Percentiles rank a stretch among this genome's conserved stretches.
These are phyloP conservation scores for Cryptosporidium meleagridis DNA, from an alignment of 169 alveolate genomes.

Conservation along the genomic window DNA sequence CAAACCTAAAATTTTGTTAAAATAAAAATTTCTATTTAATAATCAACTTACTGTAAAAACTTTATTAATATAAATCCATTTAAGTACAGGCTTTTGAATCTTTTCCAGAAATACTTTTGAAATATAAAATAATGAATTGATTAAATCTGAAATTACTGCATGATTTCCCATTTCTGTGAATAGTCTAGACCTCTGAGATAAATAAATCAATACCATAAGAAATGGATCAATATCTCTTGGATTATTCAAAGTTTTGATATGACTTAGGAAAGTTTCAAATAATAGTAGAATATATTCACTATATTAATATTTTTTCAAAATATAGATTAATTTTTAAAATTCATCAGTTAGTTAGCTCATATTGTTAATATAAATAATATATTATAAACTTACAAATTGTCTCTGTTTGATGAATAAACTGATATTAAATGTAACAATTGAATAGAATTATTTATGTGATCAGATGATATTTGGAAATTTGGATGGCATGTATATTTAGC, in stretches of 20 bases:
- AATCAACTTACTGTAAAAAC: constrained; percentile 61
- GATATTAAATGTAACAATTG: constrained; percentile 46
- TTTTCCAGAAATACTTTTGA: constrained; percentile 24
- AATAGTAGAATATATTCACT: constrained; percentile 20
- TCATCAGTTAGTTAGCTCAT: not conserved
- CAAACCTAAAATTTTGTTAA: constrained; percentile 26
- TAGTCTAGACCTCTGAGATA: constrained; percentile 36
- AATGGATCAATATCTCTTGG: constrained; percentile 57
- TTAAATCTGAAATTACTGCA: constrained; percentile 11
- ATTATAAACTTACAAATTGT: constrained; percentile 25
- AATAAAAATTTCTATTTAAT: not conserved
- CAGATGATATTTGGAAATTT: constrained; percentile 13
- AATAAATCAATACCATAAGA: constrained; percentile 10
- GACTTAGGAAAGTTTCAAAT: constrained; percentile 16
- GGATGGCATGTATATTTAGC: constrained; percentile 42
- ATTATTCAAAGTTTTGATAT: constrained; percentile 27
- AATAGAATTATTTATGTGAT: constrained; percentile 25
- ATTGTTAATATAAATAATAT: not conserved
- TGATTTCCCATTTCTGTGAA: constrained; percentile 3
- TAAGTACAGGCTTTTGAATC: constrained; percentile 6
- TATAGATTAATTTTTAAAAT: not conserved
- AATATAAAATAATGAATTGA: constrained; percentile 27
- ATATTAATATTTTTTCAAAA: not conserved
- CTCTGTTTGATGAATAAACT: constrained; percentile 10
- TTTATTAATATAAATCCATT: constrained; percentile 49